Evolutionary conservation across 2,329 filamentous ascomycete species (phyloP), one percentile per base, ranked within the genome.

Genomic region (Leptodontidium sp.): DNA sequence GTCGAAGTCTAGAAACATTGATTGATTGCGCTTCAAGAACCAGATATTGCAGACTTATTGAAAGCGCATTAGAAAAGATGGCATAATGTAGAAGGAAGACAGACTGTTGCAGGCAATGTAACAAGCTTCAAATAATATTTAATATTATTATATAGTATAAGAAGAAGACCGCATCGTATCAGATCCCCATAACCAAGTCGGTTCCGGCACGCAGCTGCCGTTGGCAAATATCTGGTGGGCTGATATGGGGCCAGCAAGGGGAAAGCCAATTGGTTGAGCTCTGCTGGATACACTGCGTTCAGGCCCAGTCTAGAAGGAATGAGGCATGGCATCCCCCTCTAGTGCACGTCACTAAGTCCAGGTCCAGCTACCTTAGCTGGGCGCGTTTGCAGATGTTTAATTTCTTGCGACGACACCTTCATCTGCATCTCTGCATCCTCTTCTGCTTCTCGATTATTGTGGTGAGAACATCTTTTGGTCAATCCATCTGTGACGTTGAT

Each of bases 191-290:
- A 38, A n/a, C 58, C 58, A 61, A 61, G 58, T 61, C 35, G 55
- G 55, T 2, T n/a, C 32, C 55, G 58, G 58, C 58, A 61, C 57
- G 40, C 58, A 61, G 58, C 58, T 61, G 58, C 58, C 58, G 58
- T 61, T 14, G 12, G 15, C 53, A 15, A 58, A 40, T n/a, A 40
- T 40, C 35, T 24, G 11, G 32, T 40, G 55, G 32, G 32, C 35
- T 12, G 55, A 57, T 9, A 32, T 43, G 35, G 55, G 9, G 35
- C 4, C n/a, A 12, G 17, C 17, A 2, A 45, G 21, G 21, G 1
- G 57, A 15, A n/a, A 11, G 17, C n/a, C 8, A 21, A 59, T 59
- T 59, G 35, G 57, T 11, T 12, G 55, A 15, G 11, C n/a, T 6
- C 1, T 12, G n/a, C 5, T 26, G 2, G 24, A 14, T 6, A 53